Evolutionary conservation across 2,329 filamentous ascomycete genomes (phyloP).

Genomic region (Parasarocladium wereldwijsianum): DNA sequence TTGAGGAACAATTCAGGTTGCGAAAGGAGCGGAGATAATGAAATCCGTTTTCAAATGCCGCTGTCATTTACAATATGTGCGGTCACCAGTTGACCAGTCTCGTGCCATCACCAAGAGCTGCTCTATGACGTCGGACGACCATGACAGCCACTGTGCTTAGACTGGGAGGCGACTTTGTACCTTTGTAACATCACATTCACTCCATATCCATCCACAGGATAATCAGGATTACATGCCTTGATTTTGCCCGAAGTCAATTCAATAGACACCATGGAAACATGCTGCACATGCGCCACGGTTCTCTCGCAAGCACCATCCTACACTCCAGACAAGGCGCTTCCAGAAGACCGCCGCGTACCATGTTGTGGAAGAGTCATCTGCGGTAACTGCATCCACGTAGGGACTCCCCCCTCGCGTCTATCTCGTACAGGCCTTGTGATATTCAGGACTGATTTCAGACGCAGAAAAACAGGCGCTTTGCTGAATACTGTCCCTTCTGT

Average conservation of each 20-base stretch:
- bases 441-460: not conserved
- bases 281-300: conserved; percentile 55
- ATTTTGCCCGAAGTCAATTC: not conserved
- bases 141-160: no score
- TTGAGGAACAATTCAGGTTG: no score
- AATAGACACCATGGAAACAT: conserved; percentile 27
- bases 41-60: no score
- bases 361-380: conserved; percentile 64
- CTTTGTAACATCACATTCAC: not conserved
- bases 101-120: no score
- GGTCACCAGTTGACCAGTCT: no score
- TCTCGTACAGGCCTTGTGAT: conserved; percentile 6
- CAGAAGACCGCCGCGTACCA: conserved; percentile 43
- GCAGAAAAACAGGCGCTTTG: conserved; percentile 52
- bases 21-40: no score
- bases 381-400: conserved; percentile 49
- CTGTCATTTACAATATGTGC: no score
- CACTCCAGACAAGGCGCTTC: conserved; percentile 44
- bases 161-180: not conserved
- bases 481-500: conserved; percentile 57
- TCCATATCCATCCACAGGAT: no score
- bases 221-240: no score
- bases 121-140: no score
- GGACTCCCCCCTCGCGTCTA: conserved; percentile 12
- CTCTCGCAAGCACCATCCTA: conserved; percentile 38